Evolutionary conservation across 331 rosid species (phyloP).

Genomic region (Malus hybrid): DNA sequence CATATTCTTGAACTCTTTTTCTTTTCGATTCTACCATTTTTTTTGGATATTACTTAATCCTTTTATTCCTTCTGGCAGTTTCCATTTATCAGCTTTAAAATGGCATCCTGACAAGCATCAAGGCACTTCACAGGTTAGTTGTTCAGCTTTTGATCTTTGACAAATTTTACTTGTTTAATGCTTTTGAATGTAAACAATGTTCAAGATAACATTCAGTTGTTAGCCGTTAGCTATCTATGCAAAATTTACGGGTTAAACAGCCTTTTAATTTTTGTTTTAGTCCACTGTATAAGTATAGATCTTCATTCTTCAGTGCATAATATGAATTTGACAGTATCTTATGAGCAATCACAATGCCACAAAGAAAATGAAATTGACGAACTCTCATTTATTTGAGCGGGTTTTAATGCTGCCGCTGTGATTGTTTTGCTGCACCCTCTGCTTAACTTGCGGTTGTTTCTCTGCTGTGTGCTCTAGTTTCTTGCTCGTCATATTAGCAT

Average conservation of each 20-base stretch:
- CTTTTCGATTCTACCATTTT: neutral
- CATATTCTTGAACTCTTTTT: neutral
- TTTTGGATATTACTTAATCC: neutral
- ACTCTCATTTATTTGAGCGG: too few species aligned
- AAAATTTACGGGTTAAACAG: too few species aligned
- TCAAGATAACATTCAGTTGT: neutral
- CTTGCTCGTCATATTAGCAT: neutral
- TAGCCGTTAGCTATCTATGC: neutral
- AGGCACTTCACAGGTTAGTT: constrained; percentile 78
- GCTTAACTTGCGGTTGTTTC: neutral
- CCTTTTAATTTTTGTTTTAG: too few species aligned
- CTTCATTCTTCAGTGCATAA: neutral
- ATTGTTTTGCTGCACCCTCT: neutral
- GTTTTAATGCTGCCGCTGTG: too few species aligned
- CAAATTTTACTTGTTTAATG: neutral
- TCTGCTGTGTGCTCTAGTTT: neutral
- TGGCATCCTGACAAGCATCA: constrained; percentile 99
- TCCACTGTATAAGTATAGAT: too few species aligned
- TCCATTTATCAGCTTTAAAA: constrained; percentile 72
- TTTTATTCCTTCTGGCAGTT: constrained; percentile 35
- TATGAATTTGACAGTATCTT: neutral
- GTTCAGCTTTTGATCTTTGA: neutral
- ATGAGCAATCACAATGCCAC: neutral
- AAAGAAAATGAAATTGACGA: neutral
- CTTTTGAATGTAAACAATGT: neutral